Base-by-base conservation (phyloP, 768 basidiomycete genomes). In the Inosperma sp. region DNA sequence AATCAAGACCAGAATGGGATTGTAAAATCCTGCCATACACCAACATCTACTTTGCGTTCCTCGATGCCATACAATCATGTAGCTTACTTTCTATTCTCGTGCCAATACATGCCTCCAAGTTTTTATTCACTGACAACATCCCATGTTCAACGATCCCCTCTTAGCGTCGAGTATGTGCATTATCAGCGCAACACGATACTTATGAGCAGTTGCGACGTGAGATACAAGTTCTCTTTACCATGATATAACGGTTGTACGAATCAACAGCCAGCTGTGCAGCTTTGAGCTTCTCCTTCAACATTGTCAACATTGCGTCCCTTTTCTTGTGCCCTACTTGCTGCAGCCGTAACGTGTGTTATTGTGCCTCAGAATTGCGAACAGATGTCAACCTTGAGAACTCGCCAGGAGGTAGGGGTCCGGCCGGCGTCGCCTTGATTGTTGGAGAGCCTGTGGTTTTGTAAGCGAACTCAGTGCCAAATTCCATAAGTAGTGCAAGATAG, bases 191-290 rank as follows among this genome's bases (percentile, higher is more conserved):
- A n/a, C n/a, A n/a, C n/a, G n/a, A n/a, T n/a, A n/a, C n/a, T n/a
- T n/a, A n/a, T n/a, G n/a, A n/a, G n/a, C n/a, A n/a, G n/a, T n/a
- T n/a, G n/a, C n/a, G n/a, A n/a, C n/a, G n/a, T n/a, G n/a, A n/a
- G n/a, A n/a, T n/a, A n/a, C n/a, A n/a, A n/a, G n/a, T n/a, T n/a
- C n/a, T n/a, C n/a, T n/a, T n/a, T n/a, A n/a, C n/a, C n/a, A 58
- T 53, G 21, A 52, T 21, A 33, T 40, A 56, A 37, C 51, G 50
- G 39, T 58, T 56, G 54, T 49, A 58, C 10, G 36, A 19, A 42
- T 58, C 53, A 19, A 48, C 37, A 29, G 47, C 47, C 19, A 49
- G 46, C 34, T 34, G 41, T n/a, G 40, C 41, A 23, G 29, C 27
- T 4, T 21, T 30, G n/a, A 42, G 7, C 41, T 27, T n/a, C 31